Evolutionary conservation across 768 basidiomycete genomes (phyloP).

Genomic region (Russula earlei): DNA sequence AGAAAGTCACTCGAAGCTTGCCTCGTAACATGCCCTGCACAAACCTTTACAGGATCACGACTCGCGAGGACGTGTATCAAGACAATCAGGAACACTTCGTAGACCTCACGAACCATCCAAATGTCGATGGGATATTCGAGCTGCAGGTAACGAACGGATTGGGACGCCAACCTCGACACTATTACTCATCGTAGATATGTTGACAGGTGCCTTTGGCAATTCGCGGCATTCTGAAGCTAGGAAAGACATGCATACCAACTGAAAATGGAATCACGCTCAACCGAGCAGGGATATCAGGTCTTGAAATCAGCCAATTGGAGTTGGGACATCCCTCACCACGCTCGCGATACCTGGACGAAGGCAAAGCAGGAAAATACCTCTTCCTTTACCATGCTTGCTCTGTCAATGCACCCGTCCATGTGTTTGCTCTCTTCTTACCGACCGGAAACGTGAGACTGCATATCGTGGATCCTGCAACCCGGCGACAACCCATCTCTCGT

Average conservation of each 20-base stretch:
- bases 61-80: constrained; percentile 75
- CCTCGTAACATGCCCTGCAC: constrained; percentile 69
- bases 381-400: constrained; percentile 85
- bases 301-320: constrained; percentile 78
- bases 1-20: constrained; percentile 66
- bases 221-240: constrained; percentile 74
- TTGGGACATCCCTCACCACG: constrained; percentile 47
- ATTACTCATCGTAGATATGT: not conserved
- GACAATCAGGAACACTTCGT: constrained; percentile 87
- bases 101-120: constrained; percentile 85
- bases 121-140: constrained; percentile 92
- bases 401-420: constrained; percentile 63
- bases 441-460: constrained; percentile 63
- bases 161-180: not conserved
- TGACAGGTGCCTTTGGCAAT: constrained; percentile 70
- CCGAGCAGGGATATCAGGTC: constrained; percentile 69
- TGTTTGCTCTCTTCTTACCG: constrained; percentile 83
- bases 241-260: constrained; percentile 68
- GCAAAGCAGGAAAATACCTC: constrained; percentile 61
- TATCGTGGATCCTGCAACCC: constrained; percentile 84
- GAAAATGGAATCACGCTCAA: constrained; percentile 66
- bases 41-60: constrained; percentile 75
- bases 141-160: constrained; percentile 49
- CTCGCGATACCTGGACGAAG: constrained; percentile 65
- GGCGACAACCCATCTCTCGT: constrained; percentile 70